phyloP scores from a whole-genome alignment of 129 eudicot species.

The Smallanthus sonchifolius region DNA sequence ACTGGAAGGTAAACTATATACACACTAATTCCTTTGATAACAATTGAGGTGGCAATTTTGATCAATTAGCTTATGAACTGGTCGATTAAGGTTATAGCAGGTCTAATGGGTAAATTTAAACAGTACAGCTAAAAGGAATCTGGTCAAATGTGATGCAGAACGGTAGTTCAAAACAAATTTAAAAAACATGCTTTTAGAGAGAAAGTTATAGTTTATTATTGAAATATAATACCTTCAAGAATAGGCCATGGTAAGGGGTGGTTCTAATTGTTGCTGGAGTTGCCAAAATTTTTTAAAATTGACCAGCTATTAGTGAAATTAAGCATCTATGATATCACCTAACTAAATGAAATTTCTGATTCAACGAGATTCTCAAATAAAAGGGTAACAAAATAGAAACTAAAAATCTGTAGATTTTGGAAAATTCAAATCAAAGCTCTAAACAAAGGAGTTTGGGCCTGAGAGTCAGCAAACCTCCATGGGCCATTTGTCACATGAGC shows the following conservation, averaged over 20 bases:
- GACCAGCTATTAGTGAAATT: not conserved
- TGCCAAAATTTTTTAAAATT: not conserved
- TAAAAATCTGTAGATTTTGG: not conserved
- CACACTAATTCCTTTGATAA: not conserved
- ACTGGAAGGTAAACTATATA: conserved; percentile 62
- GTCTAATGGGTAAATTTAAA: not conserved
- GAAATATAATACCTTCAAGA: not conserved
- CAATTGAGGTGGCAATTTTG: not conserved
- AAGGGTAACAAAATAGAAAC: not conserved
- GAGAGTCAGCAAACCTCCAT: not conserved
- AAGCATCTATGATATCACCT: not conserved
- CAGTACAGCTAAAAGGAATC: not conserved
- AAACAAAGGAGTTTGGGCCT: not conserved
- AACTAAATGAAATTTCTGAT: not conserved
- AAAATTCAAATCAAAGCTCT: not conserved
- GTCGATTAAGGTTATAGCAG: not conserved
- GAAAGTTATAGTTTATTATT: not conserved
- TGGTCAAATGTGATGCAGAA: too few relatives aligned
- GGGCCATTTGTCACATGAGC: not conserved
- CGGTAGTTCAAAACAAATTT: not conserved
- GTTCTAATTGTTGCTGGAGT: not conserved
- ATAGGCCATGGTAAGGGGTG: not conserved
- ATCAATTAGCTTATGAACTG: not conserved
- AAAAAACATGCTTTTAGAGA: not conserved
- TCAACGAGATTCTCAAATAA: not conserved